phyloP scores from a whole-genome alignment of 495 filamentous ascomycete species.

The Extremus antarcticus region DNA sequence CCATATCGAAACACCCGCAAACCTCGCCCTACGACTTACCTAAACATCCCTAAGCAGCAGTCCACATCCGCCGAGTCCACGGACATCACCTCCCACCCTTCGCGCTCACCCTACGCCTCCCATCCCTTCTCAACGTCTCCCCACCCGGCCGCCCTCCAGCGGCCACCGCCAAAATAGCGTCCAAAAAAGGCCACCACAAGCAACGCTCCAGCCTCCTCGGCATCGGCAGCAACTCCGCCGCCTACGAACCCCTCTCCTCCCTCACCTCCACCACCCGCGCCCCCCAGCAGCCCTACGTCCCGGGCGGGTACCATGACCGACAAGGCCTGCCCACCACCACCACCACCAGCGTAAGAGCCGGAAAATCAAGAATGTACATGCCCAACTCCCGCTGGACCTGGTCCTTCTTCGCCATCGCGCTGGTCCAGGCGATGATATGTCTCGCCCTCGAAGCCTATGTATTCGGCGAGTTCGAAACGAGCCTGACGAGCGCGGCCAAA shows the following conservation, averaged over 20 bases:
- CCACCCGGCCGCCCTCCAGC: conserved; percentile 4
- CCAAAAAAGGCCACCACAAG: conserved; percentile 7
- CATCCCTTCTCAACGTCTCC: neutral
- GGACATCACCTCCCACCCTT: neutral
- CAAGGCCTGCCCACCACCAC: conserved; percentile 4
- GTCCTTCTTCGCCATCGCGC: conserved; percentile 63
- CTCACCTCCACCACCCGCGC: too few species aligned
- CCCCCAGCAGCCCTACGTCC: neutral
- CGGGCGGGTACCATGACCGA: conserved; percentile 17
- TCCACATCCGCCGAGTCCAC: neutral
- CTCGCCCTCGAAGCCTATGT: conserved; percentile 80
- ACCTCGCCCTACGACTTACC: too few species aligned
- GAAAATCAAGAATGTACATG: conserved; percentile 44
- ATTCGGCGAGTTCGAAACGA: conserved; percentile 55
- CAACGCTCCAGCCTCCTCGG: conserved; percentile 13
- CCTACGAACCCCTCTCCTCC: conserved; percentile 18
- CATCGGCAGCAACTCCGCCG: neutral
- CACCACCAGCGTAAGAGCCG: neutral
- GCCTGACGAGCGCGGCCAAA: conserved; percentile 29
- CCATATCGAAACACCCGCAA: too few species aligned
- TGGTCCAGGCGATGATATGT: conserved; percentile 65
- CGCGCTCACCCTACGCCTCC: neutral
- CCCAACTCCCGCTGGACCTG: conserved; percentile 81
- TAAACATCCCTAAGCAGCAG: too few species aligned
- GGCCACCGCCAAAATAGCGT: conserved; percentile 14